Evolutionary conservation across 352 stramenopile species (phyloP).

Genomic region (Pythium insidiosum): DNA sequence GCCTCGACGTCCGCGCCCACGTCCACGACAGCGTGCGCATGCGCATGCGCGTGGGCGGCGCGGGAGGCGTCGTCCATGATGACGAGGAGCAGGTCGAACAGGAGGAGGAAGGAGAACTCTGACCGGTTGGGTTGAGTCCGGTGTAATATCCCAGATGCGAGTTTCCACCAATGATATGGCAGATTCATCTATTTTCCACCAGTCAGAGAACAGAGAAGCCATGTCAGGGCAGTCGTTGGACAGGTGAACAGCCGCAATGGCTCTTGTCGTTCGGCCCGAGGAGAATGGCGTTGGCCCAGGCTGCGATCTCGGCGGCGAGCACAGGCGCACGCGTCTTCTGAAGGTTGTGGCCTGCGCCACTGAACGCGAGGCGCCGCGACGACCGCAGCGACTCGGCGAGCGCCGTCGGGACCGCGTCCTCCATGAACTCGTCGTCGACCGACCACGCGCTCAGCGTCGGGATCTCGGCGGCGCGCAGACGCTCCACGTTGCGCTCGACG

Average conservation of each 20-base stretch:
- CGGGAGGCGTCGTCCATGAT: too few relatives aligned
- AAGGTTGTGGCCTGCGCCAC: constrained; percentile 55
- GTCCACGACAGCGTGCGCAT: too few relatives aligned
- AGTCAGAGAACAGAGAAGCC: neutral
- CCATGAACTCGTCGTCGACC: constrained; percentile 49
- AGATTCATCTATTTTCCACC: neutral
- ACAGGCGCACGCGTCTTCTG: constrained; percentile 56
- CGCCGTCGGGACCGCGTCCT: constrained; percentile 38
- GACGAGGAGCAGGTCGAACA: too few relatives aligned
- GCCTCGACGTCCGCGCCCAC: too few relatives aligned
- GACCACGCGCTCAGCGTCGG: constrained; percentile 51
- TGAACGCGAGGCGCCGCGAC: constrained; percentile 33
- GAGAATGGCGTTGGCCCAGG: too few relatives aligned
- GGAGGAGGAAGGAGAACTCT: too few relatives aligned
- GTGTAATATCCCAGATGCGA: too few relatives aligned
- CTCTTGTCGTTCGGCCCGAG: too few relatives aligned
- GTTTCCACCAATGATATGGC: neutral
- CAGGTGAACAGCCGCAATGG: too few relatives aligned
- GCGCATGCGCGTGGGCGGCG: too few relatives aligned
- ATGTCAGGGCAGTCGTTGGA: too few relatives aligned
- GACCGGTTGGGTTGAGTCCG: too few relatives aligned
- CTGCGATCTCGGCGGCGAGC: constrained; percentile 26
- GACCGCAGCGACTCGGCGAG: constrained; percentile 25
- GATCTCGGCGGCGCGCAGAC: constrained; percentile 12
- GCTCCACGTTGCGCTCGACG: constrained; percentile 22